A percentile compares a stretch with the other conserved stretches of the same genome.
Conservation (phyloP, 2,329 filamentous ascomycete species). For the Paraphaeosphaeria sporulosa region DNA sequence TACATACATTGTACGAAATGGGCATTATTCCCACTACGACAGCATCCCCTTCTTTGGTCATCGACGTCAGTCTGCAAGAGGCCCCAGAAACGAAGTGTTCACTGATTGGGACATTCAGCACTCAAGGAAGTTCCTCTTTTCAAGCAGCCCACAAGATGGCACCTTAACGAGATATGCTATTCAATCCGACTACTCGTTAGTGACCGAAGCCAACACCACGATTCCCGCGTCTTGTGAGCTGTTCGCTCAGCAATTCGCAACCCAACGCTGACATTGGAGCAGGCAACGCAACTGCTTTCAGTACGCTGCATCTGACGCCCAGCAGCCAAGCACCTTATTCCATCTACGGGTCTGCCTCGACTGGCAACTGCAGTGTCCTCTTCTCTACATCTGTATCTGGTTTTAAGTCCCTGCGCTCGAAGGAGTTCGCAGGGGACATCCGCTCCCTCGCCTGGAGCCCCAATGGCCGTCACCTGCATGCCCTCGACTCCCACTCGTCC, state of each 20-base stretch:
- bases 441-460: constrained; percentile 32
- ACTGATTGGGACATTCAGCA: constrained; percentile 17
- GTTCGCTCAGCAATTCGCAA: not conserved
- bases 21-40: constrained; percentile 22
- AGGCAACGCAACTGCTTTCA: constrained; percentile 33
- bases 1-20: constrained; percentile 20
- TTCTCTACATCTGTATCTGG: constrained; percentile 27
- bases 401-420: constrained; percentile 24
- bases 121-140: constrained; percentile 27
- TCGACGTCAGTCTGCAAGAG: constrained; percentile 25
- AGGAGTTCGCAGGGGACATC: constrained; percentile 30
- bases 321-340: constrained; percentile 17
- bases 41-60: constrained; percentile 25
- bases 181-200: constrained; percentile 25
- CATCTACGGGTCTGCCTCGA: constrained; percentile 32
- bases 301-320: constrained; percentile 23
- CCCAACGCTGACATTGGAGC: not conserved
- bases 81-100: not conserved
- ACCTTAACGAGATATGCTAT: constrained; percentile 28
- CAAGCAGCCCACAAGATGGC: constrained; percentile 27
- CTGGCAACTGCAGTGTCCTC: constrained; percentile 30
- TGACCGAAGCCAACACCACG: constrained; percentile 25
- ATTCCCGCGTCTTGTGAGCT: constrained; percentile 31
- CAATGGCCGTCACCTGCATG: constrained; percentile 29
- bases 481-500: constrained; percentile 27